Evolutionary conservation across 2,329 filamentous ascomycete genomes (phyloP), one percentile per base, ranked within the genome.

Genomic region (Cercospora janseana): DNA sequence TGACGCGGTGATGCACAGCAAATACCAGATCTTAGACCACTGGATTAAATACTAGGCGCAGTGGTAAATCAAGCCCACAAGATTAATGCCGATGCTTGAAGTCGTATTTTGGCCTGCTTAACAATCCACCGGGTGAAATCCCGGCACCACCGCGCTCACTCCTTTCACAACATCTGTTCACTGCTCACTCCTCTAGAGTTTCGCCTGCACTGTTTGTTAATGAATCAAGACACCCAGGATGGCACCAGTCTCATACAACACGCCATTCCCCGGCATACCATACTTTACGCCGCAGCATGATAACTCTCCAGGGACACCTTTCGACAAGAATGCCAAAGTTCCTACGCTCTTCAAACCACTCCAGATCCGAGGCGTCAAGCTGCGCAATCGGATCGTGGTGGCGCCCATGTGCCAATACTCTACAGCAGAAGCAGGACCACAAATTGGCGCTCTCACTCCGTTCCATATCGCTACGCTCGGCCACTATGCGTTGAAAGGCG

Each of bases 381-480:
- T 87, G n/a, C 82, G 82, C 56, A 87, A 86, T 67, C 79, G 60
- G 29, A 81, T 86, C 56, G 75, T 80, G 51, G 72, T 85, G 6
- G 77, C 80, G 0, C 82, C 82, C 0, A 72, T 85, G 26, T 86
- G 83, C 66, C 83, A 86, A 65, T 86, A 86, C 70, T 80, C 76
- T n/a, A 79, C 82, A 15, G 66, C 82, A 20, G 77, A 84, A 62
- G 40, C 53, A 5, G 71, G 72, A 1, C 67, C 69, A 3, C 38
- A 63, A 23, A 69, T 65, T 4, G 83, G 91, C 34, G 85, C 91
- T 67, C 72, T 85, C 52, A 90, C 86, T 79, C 86, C 66, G 12
- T 95, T 83, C 79, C 89, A 95, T 66, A 74, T 94, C 46, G 83
- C 88, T 26, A 90, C 95, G 64, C 75, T 92, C 12, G 88, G 89